Conservation (phyloP, 768 basidiomycete genomes). For the Strobilomyces dryophilus region DNA sequence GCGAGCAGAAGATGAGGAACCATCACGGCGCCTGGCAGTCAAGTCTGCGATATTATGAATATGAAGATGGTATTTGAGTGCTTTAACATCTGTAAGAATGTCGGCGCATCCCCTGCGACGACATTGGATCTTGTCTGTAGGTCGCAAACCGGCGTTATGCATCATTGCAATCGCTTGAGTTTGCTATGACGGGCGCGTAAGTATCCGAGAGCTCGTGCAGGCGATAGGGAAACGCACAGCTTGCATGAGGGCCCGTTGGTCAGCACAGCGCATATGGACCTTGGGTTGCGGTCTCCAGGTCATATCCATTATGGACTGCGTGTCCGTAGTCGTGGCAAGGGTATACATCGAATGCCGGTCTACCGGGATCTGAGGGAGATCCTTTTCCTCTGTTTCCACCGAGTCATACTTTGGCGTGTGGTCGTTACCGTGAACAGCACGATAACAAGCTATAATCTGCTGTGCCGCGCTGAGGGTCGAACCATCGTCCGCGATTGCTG, state of each 20-base stretch:
- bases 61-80: slow-evolving; percentile 50
- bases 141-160: slow-evolving; percentile 22
- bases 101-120: slow-evolving; percentile 43
- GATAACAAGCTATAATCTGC: slow-evolving; percentile 18
- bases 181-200: slow-evolving; percentile 16
- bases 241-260: slow-evolving; percentile 33
- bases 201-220: neutral
- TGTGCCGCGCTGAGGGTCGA: slow-evolving; percentile 21
- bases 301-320: slow-evolving; percentile 24
- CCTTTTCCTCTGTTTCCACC: slow-evolving; percentile 13
- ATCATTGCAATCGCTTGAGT: slow-evolving; percentile 26
- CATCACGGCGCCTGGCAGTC: neutral
- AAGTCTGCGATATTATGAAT: slow-evolving; percentile 50
- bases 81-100: slow-evolving; percentile 38
- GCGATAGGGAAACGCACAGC: slow-evolving; percentile 34
- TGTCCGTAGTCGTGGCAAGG: slow-evolving; percentile 9
- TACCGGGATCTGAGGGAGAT: slow-evolving; percentile 15
- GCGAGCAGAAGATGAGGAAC: neutral
- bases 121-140: slow-evolving; percentile 37
- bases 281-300: slow-evolving; percentile 32
- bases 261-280: slow-evolving; percentile 34
- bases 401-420: neutral
- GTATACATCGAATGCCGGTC: slow-evolving; percentile 28
- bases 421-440: slow-evolving; percentile 6
- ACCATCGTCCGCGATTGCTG: neutral